Evolutionary conservation across 139 green algal species (phyloP).

Genomic region (Closterium sp.): DNA sequence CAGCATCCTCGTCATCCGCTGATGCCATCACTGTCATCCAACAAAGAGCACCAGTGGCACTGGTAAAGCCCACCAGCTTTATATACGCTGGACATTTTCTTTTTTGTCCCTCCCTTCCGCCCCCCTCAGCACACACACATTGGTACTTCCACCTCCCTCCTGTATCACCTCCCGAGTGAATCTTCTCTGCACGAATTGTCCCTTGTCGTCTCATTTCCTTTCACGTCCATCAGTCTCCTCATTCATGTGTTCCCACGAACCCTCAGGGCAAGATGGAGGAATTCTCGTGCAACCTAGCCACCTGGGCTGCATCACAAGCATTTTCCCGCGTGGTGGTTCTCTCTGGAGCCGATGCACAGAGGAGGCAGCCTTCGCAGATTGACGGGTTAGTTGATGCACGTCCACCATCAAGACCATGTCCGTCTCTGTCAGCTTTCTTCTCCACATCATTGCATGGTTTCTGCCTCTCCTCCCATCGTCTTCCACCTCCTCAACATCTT

Average conservation of each 20-base stretch:
- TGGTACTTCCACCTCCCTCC: background rate
- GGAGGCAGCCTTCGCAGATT: background rate
- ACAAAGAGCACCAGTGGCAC: background rate
- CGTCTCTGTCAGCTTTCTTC: background rate
- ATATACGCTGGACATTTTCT: too few relatives aligned
- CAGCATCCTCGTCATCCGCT: background rate
- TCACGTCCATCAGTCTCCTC: background rate
- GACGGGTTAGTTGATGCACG: background rate
- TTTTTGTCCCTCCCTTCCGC: too few relatives aligned
- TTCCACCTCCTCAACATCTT: too few relatives aligned
- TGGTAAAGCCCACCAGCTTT: too few relatives aligned
- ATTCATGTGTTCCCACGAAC: background rate
- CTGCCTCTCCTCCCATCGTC: too few relatives aligned
- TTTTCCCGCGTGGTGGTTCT: background rate
- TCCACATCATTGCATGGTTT: background rate
- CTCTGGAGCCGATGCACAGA: background rate
- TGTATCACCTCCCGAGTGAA: background rate
- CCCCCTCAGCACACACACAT: background rate
- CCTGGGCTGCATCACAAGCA: background rate
- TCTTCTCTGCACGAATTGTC: too few relatives aligned
- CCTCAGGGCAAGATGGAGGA: background rate
- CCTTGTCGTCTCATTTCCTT: background rate
- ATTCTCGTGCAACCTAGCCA: background rate
- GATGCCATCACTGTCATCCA: background rate
- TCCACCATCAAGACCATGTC: background rate